These are phyloP conservation scores for Lichtheimia hyalospora DNA, from an alignment of 371 early-diverging fungal genomes.

Conservation along the genomic window DNA sequence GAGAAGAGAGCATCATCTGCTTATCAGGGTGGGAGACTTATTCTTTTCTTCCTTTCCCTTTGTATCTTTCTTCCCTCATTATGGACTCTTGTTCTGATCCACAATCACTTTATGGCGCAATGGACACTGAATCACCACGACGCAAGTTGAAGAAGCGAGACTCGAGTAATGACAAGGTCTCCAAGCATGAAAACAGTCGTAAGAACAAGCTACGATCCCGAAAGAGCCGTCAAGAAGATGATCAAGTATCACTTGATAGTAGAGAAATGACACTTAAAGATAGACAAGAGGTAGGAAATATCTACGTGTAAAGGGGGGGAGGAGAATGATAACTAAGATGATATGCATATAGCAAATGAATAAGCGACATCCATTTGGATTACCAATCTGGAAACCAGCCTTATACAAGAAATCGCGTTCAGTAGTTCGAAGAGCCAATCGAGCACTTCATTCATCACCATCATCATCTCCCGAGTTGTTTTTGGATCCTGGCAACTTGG, in stretches of 20 bases:
- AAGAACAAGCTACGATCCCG: too few species aligned
- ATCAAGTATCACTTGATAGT: conserved; percentile 25
- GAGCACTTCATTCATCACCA: conserved; percentile 83
- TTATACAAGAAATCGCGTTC: conserved; percentile 93
- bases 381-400: conserved; percentile 96
- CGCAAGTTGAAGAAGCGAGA: too few species aligned
- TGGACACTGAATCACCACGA: too few species aligned
- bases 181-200: too few species aligned
- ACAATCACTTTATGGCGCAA: too few species aligned
- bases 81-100: too few species aligned
- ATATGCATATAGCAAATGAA: conserved; percentile 68
- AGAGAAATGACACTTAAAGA: conserved; percentile 67
- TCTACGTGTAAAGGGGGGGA: background rate
- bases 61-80: too few species aligned
- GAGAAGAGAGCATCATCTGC: too few species aligned
- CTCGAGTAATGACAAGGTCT: too few species aligned
- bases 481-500: conserved; percentile 82
- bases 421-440: conserved; percentile 78
- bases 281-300: conserved; percentile 56
- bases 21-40: too few species aligned
- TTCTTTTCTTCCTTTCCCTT: too few species aligned
- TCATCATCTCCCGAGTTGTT: conserved; percentile 63
- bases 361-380: conserved; percentile 90
- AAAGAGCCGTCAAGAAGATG: conserved; percentile 10
- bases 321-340: background rate